Evolutionary conservation across 345 rosid species (phyloP), one percentile per base, ranked within the genome.

Genomic region (Chamaenerion angustifolium): DNA sequence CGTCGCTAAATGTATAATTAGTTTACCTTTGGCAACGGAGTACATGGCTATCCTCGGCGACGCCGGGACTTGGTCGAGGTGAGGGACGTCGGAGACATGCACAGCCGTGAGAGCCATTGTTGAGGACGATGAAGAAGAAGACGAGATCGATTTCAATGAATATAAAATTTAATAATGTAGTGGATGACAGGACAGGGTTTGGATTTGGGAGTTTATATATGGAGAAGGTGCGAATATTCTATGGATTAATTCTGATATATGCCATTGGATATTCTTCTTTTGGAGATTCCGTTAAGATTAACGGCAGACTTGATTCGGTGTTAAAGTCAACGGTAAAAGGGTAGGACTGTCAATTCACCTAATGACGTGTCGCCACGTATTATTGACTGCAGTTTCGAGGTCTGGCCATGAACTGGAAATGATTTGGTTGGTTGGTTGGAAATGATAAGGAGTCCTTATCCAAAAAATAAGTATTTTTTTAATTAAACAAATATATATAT

Each of bases 21-120:
- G 10, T 9, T 14, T 54, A 67, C 82, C 77, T 11, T 63, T 6
- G 40, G 71, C 69, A 43, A 75, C 27, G 49, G 78, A 57, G 67
- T 37, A 52, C 46, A 54, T 59, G 50, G 64, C 59, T 40, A 71
- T 60, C 42, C 87, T 70, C 8, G 76, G 76, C 58, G 69, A 68
- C 0, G 77, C 83, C 0, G 76, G 76, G 49, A 82, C 80, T 12
- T 76, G 80, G 65, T 86, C 83, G 54, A 82, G 79, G 63, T 55
- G 64, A 0, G 93, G 95, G 12, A 87, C 90, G 52, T 87, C 89
- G 67, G 94, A 68, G 65, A 84, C 90, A 53, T 80, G 83, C 8
- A 82, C 85, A 43, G 96, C 95, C 57, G 82, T 78, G 12, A 92
- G 83, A 55, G 95, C 96, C 94, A 83, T 75, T 51, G 9, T n/a